phyloP scores from a whole-genome alignment of 805 yeast genomes.

The Pichia gijzeniarum region DNA sequence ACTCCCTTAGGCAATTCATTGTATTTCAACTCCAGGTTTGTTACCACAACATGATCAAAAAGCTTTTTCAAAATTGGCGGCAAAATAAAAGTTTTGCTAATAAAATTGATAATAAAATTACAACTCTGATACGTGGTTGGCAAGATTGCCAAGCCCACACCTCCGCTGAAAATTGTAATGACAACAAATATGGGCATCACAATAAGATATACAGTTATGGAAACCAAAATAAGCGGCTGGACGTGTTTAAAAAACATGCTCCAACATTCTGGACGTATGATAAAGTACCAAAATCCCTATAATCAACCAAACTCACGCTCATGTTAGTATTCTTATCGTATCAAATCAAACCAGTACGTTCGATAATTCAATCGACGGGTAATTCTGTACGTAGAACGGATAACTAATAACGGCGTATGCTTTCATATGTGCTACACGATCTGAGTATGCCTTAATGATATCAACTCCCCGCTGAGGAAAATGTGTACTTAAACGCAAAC shows the following conservation, averaged over 20 bases:
- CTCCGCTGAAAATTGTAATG: slow-evolving; percentile 21
- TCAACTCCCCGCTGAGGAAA: no score
- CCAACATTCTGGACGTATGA: slow-evolving; percentile 23
- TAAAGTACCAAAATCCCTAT: slow-evolving; percentile 26
- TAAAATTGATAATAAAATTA: slow-evolving; percentile 24
- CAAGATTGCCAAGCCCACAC: slow-evolving; percentile 18
- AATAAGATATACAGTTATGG: slow-evolving; percentile 16
- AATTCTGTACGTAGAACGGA: no score
- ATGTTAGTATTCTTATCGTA: slow-evolving; percentile 1
- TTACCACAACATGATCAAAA: slow-evolving; percentile 28
- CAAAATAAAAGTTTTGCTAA: slow-evolving; percentile 26
- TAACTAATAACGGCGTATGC: no score
- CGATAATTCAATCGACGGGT: no score
- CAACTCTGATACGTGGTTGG: slow-evolving; percentile 28
- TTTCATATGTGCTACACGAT: background rate
- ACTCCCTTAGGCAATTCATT: slow-evolving; percentile 22
- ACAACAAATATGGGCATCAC: slow-evolving; percentile 15
- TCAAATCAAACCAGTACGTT: no score
- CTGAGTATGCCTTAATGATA: no score
- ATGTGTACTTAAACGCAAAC: no score
- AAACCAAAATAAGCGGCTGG: slow-evolving; percentile 18
- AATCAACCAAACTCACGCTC: background rate
- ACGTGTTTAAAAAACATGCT: slow-evolving; percentile 19
- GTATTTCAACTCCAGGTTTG: slow-evolving; percentile 19
- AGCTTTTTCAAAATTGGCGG: slow-evolving; percentile 26